Evolutionary conservation across 257 asterid genomes (phyloP).

Genomic region (Phtheirospermum japonicum): DNA sequence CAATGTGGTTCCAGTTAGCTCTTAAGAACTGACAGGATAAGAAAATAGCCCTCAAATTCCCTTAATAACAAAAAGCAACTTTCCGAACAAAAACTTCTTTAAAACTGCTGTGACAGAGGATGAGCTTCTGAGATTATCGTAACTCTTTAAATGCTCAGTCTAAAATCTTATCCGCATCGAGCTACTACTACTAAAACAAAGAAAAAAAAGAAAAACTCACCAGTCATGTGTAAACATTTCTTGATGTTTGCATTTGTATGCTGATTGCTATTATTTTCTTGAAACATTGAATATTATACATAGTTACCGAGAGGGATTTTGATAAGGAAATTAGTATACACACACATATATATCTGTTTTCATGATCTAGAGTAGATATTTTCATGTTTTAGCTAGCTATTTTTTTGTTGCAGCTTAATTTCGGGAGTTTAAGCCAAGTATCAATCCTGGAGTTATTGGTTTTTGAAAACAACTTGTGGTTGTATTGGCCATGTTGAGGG

Average conservation of each 20-base stretch:
- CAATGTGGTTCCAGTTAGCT: neutral
- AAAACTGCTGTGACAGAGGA: neutral
- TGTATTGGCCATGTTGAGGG: too few species aligned
- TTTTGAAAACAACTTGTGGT: too few species aligned
- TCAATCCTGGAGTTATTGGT: too few species aligned
- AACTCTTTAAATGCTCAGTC: neutral
- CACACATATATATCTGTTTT: too few species aligned
- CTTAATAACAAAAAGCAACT: neutral
- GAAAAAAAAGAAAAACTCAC: too few species aligned
- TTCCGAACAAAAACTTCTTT: neutral
- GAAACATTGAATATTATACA: too few species aligned
- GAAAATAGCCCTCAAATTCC: neutral
- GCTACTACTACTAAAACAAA: too few species aligned
- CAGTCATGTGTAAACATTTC: neutral
- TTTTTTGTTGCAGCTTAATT: too few species aligned
- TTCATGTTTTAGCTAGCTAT: too few species aligned
- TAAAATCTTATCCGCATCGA: neutral
- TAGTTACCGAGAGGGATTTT: too few species aligned
- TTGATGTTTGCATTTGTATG: neutral
- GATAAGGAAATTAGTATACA: too few species aligned
- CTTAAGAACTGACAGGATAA: conserved; percentile 9
- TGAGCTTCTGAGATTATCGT: neutral
- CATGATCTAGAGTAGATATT: neutral
- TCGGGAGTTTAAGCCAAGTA: too few species aligned
- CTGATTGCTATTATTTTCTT: neutral